Evolutionary conservation across 495 filamentous ascomycete genomes (phyloP).

Genomic region (Aspergillus nanangensis): DNA sequence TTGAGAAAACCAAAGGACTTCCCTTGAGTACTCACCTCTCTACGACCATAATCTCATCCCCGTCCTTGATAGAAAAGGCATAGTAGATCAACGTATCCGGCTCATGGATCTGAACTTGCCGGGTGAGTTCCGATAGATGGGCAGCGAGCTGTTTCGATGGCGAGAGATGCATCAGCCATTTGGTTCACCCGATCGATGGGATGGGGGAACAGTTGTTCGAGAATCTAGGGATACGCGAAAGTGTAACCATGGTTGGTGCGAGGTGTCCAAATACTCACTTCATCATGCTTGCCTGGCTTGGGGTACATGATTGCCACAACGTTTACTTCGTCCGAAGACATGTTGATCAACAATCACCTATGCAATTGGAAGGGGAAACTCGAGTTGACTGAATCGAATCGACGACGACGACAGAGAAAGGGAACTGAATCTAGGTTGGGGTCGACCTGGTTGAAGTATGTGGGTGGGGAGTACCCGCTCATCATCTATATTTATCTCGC

Average conservation of each 20-base stretch:
- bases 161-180: background rate
- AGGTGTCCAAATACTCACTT: conserved; percentile 14
- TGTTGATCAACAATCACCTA: too few species aligned
- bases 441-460: too few species aligned
- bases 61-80: conserved; percentile 19
- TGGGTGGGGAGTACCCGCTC: too few species aligned
- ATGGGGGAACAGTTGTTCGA: background rate
- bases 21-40: conserved; percentile 20
- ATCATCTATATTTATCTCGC: too few species aligned
- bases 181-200: background rate
- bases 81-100: conserved; percentile 33
- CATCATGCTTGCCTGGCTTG: conserved; percentile 29
- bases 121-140: conserved; percentile 19
- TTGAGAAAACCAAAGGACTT: background rate
- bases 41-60: conserved; percentile 29
- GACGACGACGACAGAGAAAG: too few species aligned
- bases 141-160: conserved; percentile 23
- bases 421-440: too few species aligned
- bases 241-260: background rate
- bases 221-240: background rate
- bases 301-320: conserved; percentile 24
- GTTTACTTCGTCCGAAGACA: conserved; percentile 18
- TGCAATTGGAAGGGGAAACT: too few species aligned
- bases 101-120: conserved; percentile 26
- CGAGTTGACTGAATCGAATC: too few species aligned